These are phyloP conservation scores for Carex cristatella DNA, from an alignment of 176 grass and related monocot genomes.

Conservation along the genomic window DNA sequence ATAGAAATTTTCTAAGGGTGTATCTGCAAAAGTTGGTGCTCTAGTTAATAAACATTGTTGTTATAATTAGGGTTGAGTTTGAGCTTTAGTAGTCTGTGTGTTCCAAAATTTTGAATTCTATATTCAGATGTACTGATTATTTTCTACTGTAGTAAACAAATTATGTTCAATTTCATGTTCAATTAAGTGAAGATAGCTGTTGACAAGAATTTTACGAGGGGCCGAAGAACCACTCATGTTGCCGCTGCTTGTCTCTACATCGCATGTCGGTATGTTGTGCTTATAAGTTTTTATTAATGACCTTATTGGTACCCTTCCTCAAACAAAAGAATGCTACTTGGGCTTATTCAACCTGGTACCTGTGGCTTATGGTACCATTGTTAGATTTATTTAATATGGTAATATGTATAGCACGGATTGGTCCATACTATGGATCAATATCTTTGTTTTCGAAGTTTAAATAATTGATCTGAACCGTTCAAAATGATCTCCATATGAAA, in stretches of 20 bases:
- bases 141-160: conserved; percentile 3
- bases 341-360: not conserved
- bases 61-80: not conserved
- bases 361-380: not conserved
- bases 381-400: not conserved
- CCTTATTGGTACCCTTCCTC: not conserved
- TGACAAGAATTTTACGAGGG: conserved; percentile 73
- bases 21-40: not conserved
- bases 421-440: too few species aligned
- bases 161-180: conserved; percentile 26
- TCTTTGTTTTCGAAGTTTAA: too few species aligned
- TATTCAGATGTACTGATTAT: not conserved
- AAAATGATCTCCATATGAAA: too few species aligned
- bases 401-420: too few species aligned
- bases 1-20: too few species aligned
- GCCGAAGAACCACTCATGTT: conserved; percentile 60
- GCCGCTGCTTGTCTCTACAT: conserved; percentile 89
- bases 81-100: not conserved
- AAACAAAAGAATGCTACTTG: not conserved
- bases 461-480: too few species aligned
- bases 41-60: not conserved
- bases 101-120: too few species aligned
- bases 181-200: conserved; percentile 65
- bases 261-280: conserved; percentile 55
- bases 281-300: conserved; percentile 1